These are phyloP conservation scores for Xylaria sp. DNA, from an alignment of 2,329 filamentous ascomycete species.

Conservation along the genomic window DNA sequence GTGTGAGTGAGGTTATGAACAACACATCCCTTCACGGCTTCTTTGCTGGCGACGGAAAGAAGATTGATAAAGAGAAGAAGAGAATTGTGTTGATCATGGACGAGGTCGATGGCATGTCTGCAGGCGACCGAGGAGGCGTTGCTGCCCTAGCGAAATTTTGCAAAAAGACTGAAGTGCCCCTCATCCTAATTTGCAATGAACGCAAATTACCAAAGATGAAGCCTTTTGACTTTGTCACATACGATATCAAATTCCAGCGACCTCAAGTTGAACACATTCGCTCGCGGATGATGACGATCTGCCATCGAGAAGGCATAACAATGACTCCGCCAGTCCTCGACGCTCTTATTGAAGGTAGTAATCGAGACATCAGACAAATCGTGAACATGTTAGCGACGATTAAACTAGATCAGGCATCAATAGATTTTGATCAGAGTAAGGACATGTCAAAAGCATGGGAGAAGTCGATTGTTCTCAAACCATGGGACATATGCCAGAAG, in stretches of 20 bases:
- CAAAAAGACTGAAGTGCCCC: conserved; percentile 92
- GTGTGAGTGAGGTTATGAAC: conserved; percentile 89
- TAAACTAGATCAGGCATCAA: conserved; percentile 82
- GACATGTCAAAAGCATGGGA: conserved; percentile 98
- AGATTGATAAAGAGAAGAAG: conserved; percentile 83
- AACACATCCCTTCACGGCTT: conserved; percentile 93
- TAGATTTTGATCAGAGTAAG: conserved; percentile 88
- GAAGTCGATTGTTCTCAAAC: conserved; percentile 95
- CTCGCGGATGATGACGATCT: conserved; percentile 93
- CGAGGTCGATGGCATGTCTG: conserved; percentile 98
- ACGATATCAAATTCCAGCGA: conserved; percentile 85
- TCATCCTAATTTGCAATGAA: conserved; percentile 98
- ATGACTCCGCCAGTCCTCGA: conserved; percentile 86
- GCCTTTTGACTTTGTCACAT: conserved; percentile 88
- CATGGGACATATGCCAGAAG: conserved; percentile 97
- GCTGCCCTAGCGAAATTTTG: conserved; percentile 93
- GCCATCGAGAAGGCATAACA: conserved; percentile 89
- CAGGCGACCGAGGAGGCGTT: conserved; percentile 93
- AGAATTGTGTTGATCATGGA: conserved; percentile 98
- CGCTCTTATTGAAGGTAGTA: conserved; percentile 92
- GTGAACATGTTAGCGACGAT: conserved; percentile 98
- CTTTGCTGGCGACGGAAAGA: conserved; percentile 85
- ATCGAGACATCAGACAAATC: conserved; percentile 95
- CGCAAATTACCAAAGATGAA: conserved; percentile 95
- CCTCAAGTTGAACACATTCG: conserved; percentile 92